A percentile compares a stretch with the other conserved stretches of the same genome.
phyloP scores from a whole-genome alignment of 1,139 yeast genomes.

The Geotrichum reessii region DNA sequence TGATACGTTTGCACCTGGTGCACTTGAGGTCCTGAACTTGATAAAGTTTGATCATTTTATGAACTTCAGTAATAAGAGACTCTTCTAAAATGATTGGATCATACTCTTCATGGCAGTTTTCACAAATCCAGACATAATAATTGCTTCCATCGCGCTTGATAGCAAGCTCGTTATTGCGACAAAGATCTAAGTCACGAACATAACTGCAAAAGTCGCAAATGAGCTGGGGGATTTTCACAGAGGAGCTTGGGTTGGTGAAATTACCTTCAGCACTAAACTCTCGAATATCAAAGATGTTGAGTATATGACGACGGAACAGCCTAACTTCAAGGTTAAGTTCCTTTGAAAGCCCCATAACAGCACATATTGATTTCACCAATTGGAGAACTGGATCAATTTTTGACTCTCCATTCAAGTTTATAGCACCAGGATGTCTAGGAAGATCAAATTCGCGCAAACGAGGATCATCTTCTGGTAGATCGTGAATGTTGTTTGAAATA shows the following conservation, averaged over 20 bases:
- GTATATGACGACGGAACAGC: constrained; percentile 64
- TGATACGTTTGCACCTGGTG: constrained; percentile 62
- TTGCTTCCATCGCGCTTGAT: constrained; percentile 14
- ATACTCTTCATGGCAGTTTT: constrained; percentile 58
- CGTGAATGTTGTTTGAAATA: constrained; percentile 61
- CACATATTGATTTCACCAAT: constrained; percentile 68
- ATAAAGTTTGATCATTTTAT: constrained; percentile 52
- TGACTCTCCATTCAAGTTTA: constrained; percentile 23
- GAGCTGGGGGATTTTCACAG: constrained; percentile 59
- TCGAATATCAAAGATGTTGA: constrained; percentile 66
- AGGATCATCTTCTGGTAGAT: constrained; percentile 59
- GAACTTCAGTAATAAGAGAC: constrained; percentile 59
- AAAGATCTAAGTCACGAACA: constrained; percentile 73
- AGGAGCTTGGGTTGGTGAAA: constrained; percentile 72
- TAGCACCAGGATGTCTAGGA: constrained; percentile 10
- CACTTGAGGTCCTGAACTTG: constrained; percentile 80
- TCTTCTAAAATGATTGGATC: constrained; percentile 74
- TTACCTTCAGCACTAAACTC: constrained; percentile 77
- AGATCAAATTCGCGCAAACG: constrained; percentile 39
- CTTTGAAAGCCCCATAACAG: constrained; percentile 62
- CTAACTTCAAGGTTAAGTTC: constrained; percentile 67
- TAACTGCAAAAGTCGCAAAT: constrained; percentile 76
- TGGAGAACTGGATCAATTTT: constrained; percentile 64
- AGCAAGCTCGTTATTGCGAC: constrained; percentile 47
- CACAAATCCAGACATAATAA: constrained; percentile 55